phyloP scores from a whole-genome alignment of 1,139 yeast genomes.

The Diutina pseudorugosa region DNA sequence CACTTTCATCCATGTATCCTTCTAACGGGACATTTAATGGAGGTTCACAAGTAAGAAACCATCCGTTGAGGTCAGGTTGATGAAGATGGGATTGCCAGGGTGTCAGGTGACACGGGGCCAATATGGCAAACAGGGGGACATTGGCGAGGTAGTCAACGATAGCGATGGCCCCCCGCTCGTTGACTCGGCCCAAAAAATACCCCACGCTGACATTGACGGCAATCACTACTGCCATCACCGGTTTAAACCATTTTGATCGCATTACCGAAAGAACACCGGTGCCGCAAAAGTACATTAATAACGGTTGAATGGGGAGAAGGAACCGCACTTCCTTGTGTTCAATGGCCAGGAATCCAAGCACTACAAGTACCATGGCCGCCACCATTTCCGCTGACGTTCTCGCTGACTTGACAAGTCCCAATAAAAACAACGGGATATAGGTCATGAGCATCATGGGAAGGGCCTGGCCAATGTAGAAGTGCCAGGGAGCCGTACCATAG shows the following conservation, averaged over 20 bases:
- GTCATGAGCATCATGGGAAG: conserved; percentile 64
- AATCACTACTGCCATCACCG: not conserved
- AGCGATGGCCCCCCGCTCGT: conserved; percentile 79
- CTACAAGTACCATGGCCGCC: conserved; percentile 17
- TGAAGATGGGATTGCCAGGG: conserved; percentile 90
- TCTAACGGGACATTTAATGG: conserved; percentile 39
- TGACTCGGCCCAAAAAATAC: conserved; percentile 44
- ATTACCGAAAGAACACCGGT: conserved; percentile 6
- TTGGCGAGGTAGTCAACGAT: conserved; percentile 43
- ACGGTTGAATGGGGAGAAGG: conserved; percentile 76
- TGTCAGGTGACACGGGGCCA: conserved; percentile 95
- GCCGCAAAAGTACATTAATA: conserved; percentile 13
- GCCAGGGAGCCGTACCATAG: conserved; percentile 81
- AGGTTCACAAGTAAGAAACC: conserved; percentile 91
- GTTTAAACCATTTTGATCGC: conserved; percentile 13
- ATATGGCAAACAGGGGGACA: conserved; percentile 52
- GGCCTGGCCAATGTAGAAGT: conserved; percentile 75
- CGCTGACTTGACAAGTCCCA: conserved; percentile 8
- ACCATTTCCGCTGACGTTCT: conserved; percentile 5
- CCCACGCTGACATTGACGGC: conserved; percentile 32
- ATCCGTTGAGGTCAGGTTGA: conserved; percentile 31
- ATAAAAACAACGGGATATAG: conserved; percentile 36
- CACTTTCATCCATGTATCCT: conserved; percentile 75
- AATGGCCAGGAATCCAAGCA: conserved; percentile 48
- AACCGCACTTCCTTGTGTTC: conserved; percentile 88